These are phyloP conservation scores for barrel medic (Medicago truncatula) DNA, from an alignment of 306 rosid species.

Conservation along the genomic window MtrunA17r5.0-ANR NC_053046.1:34091001-34091500, in stretches of 20 bases:
- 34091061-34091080: constrained; percentile 72
- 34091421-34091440: constrained; percentile 96
- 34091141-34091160: constrained; percentile 81
- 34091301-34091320: too few relatives aligned
- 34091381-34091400: constrained; percentile 71
- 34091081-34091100: constrained; percentile 69
- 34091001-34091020: constrained; percentile 41
- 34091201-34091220: neutral
- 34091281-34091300: too few relatives aligned
- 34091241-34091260: neutral
- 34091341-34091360: too few relatives aligned
- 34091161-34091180: constrained; percentile 95
- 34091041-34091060: constrained; percentile 73
- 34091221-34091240: constrained; percentile 7
- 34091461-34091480: constrained; percentile 92
- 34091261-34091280: neutral
- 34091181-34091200: constrained; percentile 10
- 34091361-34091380: too few relatives aligned
- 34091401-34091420: constrained; percentile 77
- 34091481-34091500: constrained; percentile 97
- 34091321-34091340: too few relatives aligned
- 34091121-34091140: constrained; percentile 64
- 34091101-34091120: constrained; percentile 54
- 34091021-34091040: constrained; percentile 61
- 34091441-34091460: constrained; percentile 91